These are phyloP conservation scores for Globisporangium okanoganense DNA, from an alignment of 352 stramenopile species.

Conservation along the genomic window DNA sequence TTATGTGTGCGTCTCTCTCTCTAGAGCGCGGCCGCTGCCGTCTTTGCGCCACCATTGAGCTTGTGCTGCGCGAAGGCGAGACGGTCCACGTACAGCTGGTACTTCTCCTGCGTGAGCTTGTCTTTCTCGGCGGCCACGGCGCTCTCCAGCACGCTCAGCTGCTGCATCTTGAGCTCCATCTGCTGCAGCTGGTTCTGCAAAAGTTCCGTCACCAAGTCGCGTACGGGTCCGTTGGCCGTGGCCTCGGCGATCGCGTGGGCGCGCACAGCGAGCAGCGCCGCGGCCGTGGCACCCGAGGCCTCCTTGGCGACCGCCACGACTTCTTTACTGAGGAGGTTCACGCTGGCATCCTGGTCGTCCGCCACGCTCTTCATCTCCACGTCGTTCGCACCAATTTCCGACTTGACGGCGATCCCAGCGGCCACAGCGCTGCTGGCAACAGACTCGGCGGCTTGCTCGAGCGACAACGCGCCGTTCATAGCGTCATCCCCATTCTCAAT, in stretches of 20 bases:
- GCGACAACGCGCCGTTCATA: slow-evolving; percentile 10
- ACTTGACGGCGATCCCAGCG: slow-evolving; percentile 46
- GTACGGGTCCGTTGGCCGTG: slow-evolving; percentile 36
- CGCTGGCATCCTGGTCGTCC: background rate
- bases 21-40: background rate
- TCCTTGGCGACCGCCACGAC: slow-evolving; percentile 59
- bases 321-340: slow-evolving; percentile 56
- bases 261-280: slow-evolving; percentile 51
- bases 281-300: slow-evolving; percentile 51
- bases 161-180: slow-evolving; percentile 79
- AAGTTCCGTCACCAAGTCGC: slow-evolving; percentile 53
- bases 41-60: slow-evolving; percentile 20
- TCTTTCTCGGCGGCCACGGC: slow-evolving; percentile 52
- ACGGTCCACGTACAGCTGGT: slow-evolving; percentile 73
- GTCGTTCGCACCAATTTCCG: slow-evolving; percentile 32
- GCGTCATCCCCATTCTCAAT: slow-evolving; percentile 9
- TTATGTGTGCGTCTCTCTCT: background rate
- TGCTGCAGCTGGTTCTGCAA: slow-evolving; percentile 67
- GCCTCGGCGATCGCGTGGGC: slow-evolving; percentile 44
- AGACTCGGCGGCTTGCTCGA: slow-evolving; percentile 34
- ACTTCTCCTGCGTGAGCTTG: slow-evolving; percentile 53
- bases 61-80: slow-evolving; percentile 58
- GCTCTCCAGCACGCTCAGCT: slow-evolving; percentile 55
- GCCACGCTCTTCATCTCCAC: slow-evolving; percentile 37
- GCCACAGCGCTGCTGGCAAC: slow-evolving; percentile 34